A percentile compares a stretch with the other conserved stretches of the same genome.
Evolutionary conservation across 1,139 yeast species (phyloP).

Genomic region (Insectozyma bohioensis): DNA sequence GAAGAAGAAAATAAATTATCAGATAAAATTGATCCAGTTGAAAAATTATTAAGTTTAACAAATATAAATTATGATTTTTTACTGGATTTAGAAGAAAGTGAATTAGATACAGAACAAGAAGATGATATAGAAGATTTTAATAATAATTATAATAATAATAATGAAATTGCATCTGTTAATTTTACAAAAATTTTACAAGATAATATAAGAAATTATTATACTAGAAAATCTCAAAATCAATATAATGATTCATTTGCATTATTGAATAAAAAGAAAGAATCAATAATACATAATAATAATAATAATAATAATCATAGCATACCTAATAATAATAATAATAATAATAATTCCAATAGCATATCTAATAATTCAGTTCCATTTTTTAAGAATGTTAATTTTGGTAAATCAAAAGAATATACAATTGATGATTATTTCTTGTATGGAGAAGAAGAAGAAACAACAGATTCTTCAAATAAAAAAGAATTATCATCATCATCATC

Average conservation of each 20-base stretch:
- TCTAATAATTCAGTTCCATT: slow-evolving; percentile 27
- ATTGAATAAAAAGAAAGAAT: slow-evolving; percentile 23
- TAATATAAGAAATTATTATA: slow-evolving; percentile 36
- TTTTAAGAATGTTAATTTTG: slow-evolving; percentile 40
- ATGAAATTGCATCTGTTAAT: slow-evolving; percentile 27
- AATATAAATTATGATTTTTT: slow-evolving; percentile 22
- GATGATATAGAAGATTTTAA: slow-evolving; percentile 12
- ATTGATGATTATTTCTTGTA: slow-evolving; percentile 42
- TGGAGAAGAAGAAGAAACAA: slow-evolving; percentile 23
- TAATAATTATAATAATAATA: no score
- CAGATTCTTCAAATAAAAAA: not conserved
- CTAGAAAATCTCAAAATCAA: slow-evolving; percentile 13
- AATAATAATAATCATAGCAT: slow-evolving; percentile 1
- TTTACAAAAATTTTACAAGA: slow-evolving; percentile 43
- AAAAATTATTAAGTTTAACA: slow-evolving; percentile 41
- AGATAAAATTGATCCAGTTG: slow-evolving; percentile 46
- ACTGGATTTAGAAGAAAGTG: slow-evolving; percentile 12
- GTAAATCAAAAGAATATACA: slow-evolving; percentile 31
- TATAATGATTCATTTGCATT: slow-evolving; percentile 31
- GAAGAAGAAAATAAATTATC: slow-evolving; percentile 18
- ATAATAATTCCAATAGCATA: not conserved
- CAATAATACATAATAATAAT: slow-evolving; percentile 3
- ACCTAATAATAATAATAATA: not conserved
- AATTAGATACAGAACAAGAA: slow-evolving; percentile 5
- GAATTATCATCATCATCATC: slow-evolving; percentile 1